Base-by-base conservation (phyloP, 2,329 filamentous ascomycete genomes). In the Diplocarpon rosae region DNA sequence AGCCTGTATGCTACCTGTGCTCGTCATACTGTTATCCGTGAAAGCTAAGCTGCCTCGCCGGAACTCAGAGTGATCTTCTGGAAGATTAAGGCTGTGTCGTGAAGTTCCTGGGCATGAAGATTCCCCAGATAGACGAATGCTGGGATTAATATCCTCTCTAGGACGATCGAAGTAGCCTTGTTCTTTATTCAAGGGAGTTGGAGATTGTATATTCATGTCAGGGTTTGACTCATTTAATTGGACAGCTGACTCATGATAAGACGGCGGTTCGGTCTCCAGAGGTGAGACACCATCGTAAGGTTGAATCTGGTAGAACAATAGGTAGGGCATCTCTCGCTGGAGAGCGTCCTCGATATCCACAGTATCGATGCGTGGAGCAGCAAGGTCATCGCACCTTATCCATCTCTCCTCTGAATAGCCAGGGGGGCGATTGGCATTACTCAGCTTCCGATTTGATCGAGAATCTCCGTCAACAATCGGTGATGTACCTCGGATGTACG, bases 261-360 rank as follows among this genome's bases (percentile, higher is more conserved):
- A 76, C 1, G 78, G 78, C 2, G 77, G 78, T 8, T 49, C 28
- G 10, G 39, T 11, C 9, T 28, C 27, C 11, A 37, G 32, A 0
- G 68, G 66, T 5, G 72, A 71, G 11, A 67, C 65, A 1, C 66
- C 59, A 45, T 89, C 84, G 27, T 86, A 77, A 0, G 90, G 89
- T 27, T 93, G 76, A 33, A 96, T 85, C 62, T 95, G 90, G 59
- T 95, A 98, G 63, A 96, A 96, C 0, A 98, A 70, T 6, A 96
- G 73, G 61, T 96, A 96, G 0, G 92, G 90, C 62, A 87, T 93
- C 62, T 95, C 89, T n/a, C 83, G 75, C 53, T 78, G 82, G 39
- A 96, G 66, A 0, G 85, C 82, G 53, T 82, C 67, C 49, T 85
- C 80, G 55, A 81, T 76, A 51, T 95, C 83, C 78, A 95, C 80